Base-by-base conservation (phyloP, 2,329 filamentous ascomycete species). In the Penicillium capsulatum region DNA sequence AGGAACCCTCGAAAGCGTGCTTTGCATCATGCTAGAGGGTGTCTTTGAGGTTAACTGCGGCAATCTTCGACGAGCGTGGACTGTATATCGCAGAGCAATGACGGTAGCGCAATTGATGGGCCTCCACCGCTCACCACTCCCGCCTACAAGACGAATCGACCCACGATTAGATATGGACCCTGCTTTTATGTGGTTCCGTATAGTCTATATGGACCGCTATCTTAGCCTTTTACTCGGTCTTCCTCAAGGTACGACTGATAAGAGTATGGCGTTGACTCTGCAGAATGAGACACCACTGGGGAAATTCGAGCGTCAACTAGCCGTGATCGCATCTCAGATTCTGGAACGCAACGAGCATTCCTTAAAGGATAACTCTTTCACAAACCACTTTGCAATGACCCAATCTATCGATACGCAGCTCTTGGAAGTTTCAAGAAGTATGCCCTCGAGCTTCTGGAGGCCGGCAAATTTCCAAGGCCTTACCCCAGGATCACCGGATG, bases 11-110 rank as follows among this genome's bases (percentile, higher is more conserved):
- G 69, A 72, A 32, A 55, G 62, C 4, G 44, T 72, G 5, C 54
- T 64, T 16, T 69, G 63, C 45, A 59, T 71, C 29, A 55, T 70
- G 28, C 44, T 71, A 1, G 67, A 70, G 42, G 53, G 50, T 3
- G 27, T 64, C 2, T 71, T 55, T 43, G 53, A 70, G 8, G 44
- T 46, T 10, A 63, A 68, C 29, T 15, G 35, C 17, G 67, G 69
- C 2, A 67, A 66, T 28, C 52, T 71, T 15, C 59, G 66, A 9
- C 56, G 57, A 7, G 54, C 60, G 0, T 71, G 65, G 67, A 28
- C 63, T 3, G 51, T 57, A 2, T 51, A 51, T 20, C 59, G 66
- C 11, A 54, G 64, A 31, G 67, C 66, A 1, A 55, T 69, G 42
- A 51, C 45, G 0, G 44, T 63, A 3, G 68, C 66, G 0, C 68